Evolutionary conservation across 2,329 filamentous ascomycete species (phyloP), one percentile per base, ranked within the genome.

Genomic region (Exophiala mesophila): DNA sequence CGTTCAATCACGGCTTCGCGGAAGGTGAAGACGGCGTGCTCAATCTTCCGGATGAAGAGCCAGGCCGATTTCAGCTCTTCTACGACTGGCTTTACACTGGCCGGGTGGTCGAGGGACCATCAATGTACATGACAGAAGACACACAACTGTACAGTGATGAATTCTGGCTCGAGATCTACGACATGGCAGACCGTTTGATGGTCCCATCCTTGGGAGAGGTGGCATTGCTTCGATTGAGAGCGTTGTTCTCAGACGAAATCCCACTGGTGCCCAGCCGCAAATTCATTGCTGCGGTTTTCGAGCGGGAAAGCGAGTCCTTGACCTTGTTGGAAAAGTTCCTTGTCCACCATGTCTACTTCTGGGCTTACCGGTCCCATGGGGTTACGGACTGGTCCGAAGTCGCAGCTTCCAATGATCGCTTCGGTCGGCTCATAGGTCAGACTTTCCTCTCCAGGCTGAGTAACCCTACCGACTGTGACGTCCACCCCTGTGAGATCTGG

Each of bases 41-140:
- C 21, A 63, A 59, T 56, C 62, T 70, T 2, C 67, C 72, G 0
- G 63, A 65, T 45, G 72, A 77, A 56, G 68, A 68, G 1, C 63
- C 72, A n/a, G 63, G 69, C 54, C 73, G 74, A 66, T 76, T 77
- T 54, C 67, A 70, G 54, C 62, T 76, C 24, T 76, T 76, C 52
- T 64, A 72, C 30, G 61, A 73, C 32, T 77, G 73, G 72, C 64
- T 78, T 15, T 72, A 75, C 55, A 36, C 47, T 3, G 44, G 45
- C n/a, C 35, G 33, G 12, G 24, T 51, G 7, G 36, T 15, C 12
- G 21, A 43, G 7, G 17, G 20, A n/a, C n/a, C 36, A 7, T 17
- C 20, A 8, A 13, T 20, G n/a, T 45, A 45, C 37, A 36, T 41
- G 36, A 29, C 17, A 2, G 23, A 44, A 20, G 12, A 29, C 1